Base-by-base conservation (phyloP, 768 basidiomycete species). In the Thelephora ganbajun region DNA sequence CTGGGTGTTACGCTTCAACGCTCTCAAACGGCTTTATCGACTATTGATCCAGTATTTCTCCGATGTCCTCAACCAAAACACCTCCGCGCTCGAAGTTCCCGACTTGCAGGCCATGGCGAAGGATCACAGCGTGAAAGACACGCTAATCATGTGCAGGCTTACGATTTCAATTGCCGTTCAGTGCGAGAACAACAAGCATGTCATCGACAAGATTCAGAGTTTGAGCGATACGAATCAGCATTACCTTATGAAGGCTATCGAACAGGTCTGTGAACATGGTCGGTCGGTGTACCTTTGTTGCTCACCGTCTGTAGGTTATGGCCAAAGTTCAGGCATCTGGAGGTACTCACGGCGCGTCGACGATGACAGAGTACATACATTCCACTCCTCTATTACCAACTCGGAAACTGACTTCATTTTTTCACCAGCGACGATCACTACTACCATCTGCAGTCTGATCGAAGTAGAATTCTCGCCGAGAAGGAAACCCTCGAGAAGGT, bases 191-290 rank as follows among this genome's bases (percentile, higher is more conserved):
- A 93, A 93, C 57, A 79, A 89, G 66, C 77, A 81, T 52, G 83
- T 93, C 54, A 91, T 97, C 51, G 80, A 79, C 59, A 84, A 79
- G 64, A 97, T 97, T 33, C 91, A 93, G 57, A 72, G 75, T 2
- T 63, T 96, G 52, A 82, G 76, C 51, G 85, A 94, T 62, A 71
- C 66, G 14, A 81, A 91, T 58, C 92, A 96, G 65, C 86, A 90
- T 60, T 72, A 79, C 57, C 67, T 96, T 46, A 97, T 96, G 93
- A 83, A 76, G 63, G 85, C 88, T 35, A 94, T 96, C 50, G 92
- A 96, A 63, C 84, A 88, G 72, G 91, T 88, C 50, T 46, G 73
- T 61, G 34, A 11, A 1, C 14, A 36, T 44, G 34, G 13, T 36
- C 30, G 23, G 47, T 51, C 16, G 41, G n/a, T 13, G 33, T 35